These are phyloP conservation scores for Striga hermonthica DNA, from an alignment of 305 asterid species.

Conservation along the genomic window DNA sequence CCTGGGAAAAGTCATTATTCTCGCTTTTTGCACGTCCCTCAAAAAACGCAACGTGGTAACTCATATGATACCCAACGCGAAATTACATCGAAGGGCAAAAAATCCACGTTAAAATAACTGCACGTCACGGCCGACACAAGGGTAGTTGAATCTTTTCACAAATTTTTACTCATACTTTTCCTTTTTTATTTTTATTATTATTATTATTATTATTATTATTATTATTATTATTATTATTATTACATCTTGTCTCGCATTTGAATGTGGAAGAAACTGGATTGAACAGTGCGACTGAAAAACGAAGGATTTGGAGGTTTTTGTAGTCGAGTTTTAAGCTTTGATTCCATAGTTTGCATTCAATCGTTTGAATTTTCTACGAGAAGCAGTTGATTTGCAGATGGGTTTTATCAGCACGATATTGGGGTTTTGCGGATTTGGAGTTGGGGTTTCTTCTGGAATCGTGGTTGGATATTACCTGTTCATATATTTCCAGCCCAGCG, in stretches of 20 bases:
- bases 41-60: constrained; percentile 28
- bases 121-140: not conserved
- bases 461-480: constrained; percentile 72
- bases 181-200: not conserved
- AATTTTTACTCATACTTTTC: not conserved
- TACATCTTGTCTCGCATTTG: not conserved
- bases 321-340: constrained; percentile 6
- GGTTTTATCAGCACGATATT: constrained; percentile 72
- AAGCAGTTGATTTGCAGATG: constrained; percentile 40
- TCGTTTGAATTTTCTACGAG: constrained; percentile 13
- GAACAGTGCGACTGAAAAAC: constrained; percentile 23
- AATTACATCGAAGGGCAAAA: constrained; percentile 31
- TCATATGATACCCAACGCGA: not conserved
- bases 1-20: not conserved
- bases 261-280: constrained; percentile 35
- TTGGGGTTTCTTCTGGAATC: constrained; percentile 77
- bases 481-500: constrained; percentile 83
- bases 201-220: not conserved
- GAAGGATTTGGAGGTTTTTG: not conserved
- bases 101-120: not conserved
- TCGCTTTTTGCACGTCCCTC: constrained; percentile 31
- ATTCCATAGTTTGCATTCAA: not conserved
- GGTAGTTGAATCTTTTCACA: constrained; percentile 26
- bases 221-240: no score
- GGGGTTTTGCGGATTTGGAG: constrained; percentile 91